Evolutionary conservation across 495 filamentous ascomycete genomes (phyloP).

Genomic region (Achaetomiella virescens): DNA sequence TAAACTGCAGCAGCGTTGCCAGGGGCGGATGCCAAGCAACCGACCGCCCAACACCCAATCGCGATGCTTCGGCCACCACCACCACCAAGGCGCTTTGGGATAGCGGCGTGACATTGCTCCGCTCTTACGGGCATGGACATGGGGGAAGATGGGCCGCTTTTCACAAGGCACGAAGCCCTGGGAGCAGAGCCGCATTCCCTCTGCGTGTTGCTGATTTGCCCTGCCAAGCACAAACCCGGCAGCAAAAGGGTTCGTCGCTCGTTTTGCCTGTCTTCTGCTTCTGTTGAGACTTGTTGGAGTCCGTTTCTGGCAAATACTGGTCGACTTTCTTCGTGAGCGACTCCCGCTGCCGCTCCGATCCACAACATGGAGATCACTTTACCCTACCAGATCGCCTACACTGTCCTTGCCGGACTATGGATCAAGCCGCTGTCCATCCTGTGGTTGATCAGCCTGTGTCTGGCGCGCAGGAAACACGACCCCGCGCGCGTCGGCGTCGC

Average conservation of each 20-base stretch:
- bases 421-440: slow-evolving; percentile 16
- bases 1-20: neutral
- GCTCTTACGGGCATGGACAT: neutral
- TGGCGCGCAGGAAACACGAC: slow-evolving; percentile 17
- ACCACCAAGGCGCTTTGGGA: neutral
- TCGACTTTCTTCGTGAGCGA: too few relatives aligned
- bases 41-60: too few relatives aligned
- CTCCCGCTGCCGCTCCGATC: too few relatives aligned
- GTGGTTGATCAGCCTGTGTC: slow-evolving; percentile 19
- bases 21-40: neutral
- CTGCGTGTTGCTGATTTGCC: too few relatives aligned
- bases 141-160: neutral
- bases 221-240: too few relatives aligned
- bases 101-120: neutral
- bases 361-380: neutral
- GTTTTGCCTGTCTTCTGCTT: too few relatives aligned
- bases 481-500: slow-evolving; percentile 18
- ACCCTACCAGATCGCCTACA: neutral
- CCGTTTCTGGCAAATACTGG: too few relatives aligned
- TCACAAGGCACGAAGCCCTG: neutral
- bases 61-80: neutral
- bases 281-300: too few relatives aligned
- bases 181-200: neutral
- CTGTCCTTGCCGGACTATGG: slow-evolving; percentile 9
- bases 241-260: too few relatives aligned